Conservation (phyloP, 2,329 filamentous ascomycete genomes). For the Penicillium thymicola region DNA sequence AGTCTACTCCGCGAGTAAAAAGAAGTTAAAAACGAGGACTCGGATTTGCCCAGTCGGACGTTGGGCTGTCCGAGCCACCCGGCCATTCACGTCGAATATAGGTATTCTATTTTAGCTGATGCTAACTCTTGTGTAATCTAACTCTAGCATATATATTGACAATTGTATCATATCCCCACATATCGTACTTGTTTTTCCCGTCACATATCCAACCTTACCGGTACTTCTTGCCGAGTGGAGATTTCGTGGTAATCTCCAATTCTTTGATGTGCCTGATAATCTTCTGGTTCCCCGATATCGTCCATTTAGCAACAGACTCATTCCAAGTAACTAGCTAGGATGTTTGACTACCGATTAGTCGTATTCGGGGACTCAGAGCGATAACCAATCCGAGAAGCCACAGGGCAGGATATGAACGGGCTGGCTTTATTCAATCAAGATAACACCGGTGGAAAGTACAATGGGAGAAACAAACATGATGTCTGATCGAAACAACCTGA, state of each 20-base stretch:
- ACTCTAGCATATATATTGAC: neutral
- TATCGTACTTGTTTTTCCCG: neutral
- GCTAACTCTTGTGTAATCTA: neutral
- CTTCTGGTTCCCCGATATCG: constrained; percentile 4
- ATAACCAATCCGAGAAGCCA: constrained; percentile 28
- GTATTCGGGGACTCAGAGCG: constrained; percentile 42
- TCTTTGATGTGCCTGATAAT: neutral
- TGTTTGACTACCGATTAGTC: constrained; percentile 32
- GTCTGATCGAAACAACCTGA: neutral
- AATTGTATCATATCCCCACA: too few species aligned
- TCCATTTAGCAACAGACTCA: constrained; percentile 12
- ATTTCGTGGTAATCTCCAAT: neutral
- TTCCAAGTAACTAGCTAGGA: constrained; percentile 17
- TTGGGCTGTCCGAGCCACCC: constrained; percentile 12
- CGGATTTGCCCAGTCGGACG: constrained; percentile 11
- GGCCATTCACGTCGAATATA: neutral
- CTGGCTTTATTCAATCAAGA: constrained; percentile 36
- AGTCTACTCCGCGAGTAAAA: neutral
- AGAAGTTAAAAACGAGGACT: constrained; percentile 3
- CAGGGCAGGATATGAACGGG: constrained; percentile 35
- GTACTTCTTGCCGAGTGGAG: neutral
- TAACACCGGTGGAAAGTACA: neutral
- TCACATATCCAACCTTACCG: neutral
- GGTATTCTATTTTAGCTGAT: neutral
- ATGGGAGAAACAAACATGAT: neutral